phyloP scores from a whole-genome alignment of 2,329 filamentous ascomycete species.

The Calcarisporium arbuscula region DNA sequence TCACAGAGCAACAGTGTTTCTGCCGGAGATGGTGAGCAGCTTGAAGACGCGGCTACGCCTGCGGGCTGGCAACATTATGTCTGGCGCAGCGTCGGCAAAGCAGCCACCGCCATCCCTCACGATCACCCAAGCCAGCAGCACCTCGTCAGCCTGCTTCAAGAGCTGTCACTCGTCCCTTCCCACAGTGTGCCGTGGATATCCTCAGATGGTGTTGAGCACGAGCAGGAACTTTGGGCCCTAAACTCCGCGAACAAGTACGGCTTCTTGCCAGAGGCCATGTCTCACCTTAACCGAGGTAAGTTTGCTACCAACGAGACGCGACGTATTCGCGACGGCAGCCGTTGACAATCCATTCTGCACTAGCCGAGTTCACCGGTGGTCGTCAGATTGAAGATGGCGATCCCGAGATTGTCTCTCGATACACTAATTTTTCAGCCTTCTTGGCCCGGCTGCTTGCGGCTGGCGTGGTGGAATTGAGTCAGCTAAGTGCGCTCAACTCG shows the following conservation, averaged over 20 bases:
- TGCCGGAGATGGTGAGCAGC: background rate
- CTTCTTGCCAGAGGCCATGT: background rate
- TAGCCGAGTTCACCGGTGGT: background rate
- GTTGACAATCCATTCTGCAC: no score
- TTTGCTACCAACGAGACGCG: no score
- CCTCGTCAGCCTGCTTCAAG: slow-evolving; percentile 2
- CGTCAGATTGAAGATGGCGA: background rate
- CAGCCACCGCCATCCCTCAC: background rate
- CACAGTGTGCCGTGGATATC: background rate
- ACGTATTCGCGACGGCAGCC: no score
- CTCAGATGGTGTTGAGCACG: background rate
- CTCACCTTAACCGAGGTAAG: slow-evolving; percentile 2
- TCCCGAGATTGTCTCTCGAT: background rate
- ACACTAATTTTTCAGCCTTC: slow-evolving; percentile 5
- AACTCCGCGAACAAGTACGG: slow-evolving; percentile 1
- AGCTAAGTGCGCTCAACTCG: slow-evolving; percentile 1
- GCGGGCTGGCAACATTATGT: slow-evolving; percentile 5
- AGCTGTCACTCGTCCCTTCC: slow-evolving; percentile 2
- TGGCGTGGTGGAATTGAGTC: background rate
- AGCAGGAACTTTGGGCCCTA: slow-evolving; percentile 2
- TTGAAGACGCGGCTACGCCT: background rate
- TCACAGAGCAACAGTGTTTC: background rate
- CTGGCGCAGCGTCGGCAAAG: slow-evolving; percentile 1
- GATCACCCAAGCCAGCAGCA: slow-evolving; percentile 2
- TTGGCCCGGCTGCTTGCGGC: slow-evolving; percentile 2